phyloP scores from a whole-genome alignment of 208 protist genomes.

The Wallacemonas sp. region DNA sequence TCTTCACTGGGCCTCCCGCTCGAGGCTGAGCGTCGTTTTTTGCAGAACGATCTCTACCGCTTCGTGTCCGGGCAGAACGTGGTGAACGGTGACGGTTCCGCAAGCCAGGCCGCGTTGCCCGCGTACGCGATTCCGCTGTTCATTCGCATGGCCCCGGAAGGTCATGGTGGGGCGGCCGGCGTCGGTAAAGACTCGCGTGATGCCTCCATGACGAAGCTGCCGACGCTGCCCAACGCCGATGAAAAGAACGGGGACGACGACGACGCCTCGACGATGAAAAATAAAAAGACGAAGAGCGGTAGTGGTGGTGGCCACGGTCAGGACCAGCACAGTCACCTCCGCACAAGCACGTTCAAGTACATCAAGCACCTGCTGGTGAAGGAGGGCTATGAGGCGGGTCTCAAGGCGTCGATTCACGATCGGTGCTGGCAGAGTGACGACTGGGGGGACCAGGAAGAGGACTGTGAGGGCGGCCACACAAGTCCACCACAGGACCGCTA shows the following conservation, averaged over 20 bases:
- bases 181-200: background rate
- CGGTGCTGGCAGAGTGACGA: background rate
- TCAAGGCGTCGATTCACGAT: slow-evolving; percentile 3
- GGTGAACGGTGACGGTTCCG: slow-evolving; percentile 22
- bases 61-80: slow-evolving; percentile 23
- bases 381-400: slow-evolving; percentile 34
- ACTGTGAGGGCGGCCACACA: background rate
- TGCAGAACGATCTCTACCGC: slow-evolving; percentile 47
- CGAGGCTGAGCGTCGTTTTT: slow-evolving; percentile 37
- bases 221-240: background rate
- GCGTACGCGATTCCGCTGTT: slow-evolving; percentile 50
- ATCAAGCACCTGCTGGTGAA: slow-evolving; percentile 32
- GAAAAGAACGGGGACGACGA: slow-evolving; percentile 1
- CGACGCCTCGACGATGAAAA: slow-evolving; percentile 10
- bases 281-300: background rate
- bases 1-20: slow-evolving; percentile 11
- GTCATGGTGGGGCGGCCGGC: background rate
- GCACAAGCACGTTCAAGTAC: slow-evolving; percentile 65
- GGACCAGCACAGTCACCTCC: background rate
- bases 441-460: background rate
- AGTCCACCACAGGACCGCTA: slow-evolving; percentile 19
- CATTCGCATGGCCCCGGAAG: slow-evolving; percentile 32
- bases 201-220: background rate
- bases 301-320: too few species aligned
- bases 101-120: slow-evolving; percentile 30